phyloP scores from a whole-genome alignment of 306 rosid species.

The Leucaena leucocephala region DNA sequence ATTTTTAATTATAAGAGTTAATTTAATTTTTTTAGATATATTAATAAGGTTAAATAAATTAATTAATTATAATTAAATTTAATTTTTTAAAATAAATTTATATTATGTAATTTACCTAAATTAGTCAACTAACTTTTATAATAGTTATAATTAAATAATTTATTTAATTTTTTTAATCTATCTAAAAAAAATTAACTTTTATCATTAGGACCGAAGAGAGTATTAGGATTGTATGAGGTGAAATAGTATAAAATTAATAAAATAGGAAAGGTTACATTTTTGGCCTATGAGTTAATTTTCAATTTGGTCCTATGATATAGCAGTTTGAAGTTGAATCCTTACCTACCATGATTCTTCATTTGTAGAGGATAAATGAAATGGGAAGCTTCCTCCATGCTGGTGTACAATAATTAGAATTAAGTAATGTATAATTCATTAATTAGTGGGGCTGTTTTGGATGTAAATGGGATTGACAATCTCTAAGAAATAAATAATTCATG shows the following conservation, averaged over 20 bases:
- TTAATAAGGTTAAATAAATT: no score
- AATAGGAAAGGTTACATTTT: neutral
- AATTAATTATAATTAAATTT: no score
- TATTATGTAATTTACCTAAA: no score
- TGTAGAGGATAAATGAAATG: neutral
- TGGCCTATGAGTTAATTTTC: neutral
- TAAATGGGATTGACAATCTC: neutral
- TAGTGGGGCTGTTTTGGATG: neutral
- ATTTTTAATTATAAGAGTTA: no score
- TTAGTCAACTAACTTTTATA: no score
- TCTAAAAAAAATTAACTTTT: no score
- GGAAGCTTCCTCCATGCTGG: slow-evolving; percentile 1
- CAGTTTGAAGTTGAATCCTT: neutral
- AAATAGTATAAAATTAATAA: no score
- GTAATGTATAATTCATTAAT: neutral
- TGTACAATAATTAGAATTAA: neutral
- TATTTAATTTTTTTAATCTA: no score
- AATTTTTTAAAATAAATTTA: no score
- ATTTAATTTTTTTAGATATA: no score
- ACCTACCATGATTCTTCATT: slow-evolving; percentile 3
- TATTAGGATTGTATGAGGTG: neutral
- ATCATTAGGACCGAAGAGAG: no score
- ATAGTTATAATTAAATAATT: no score
- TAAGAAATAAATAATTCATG: neutral
- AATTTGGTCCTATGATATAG: neutral